Percentiles rank a stretch among this genome's conserved stretches.
phyloP scores from a whole-genome alignment of 208 protist genomes.

The Leishmania guyanensis region DNA sequence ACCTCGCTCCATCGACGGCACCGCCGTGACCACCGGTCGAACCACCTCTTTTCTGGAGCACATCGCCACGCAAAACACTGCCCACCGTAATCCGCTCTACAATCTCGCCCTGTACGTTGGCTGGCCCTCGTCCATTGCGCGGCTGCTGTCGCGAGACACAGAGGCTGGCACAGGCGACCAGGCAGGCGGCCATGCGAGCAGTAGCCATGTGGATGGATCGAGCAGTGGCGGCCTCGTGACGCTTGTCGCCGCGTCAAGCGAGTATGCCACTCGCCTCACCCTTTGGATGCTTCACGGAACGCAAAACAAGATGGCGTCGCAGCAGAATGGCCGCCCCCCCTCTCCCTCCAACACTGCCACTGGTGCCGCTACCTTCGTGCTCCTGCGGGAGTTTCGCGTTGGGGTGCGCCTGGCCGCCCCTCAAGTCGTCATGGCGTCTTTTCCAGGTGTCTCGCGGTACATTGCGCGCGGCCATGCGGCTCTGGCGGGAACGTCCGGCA shows the following conservation, averaged over 20 bases:
- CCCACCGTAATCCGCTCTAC: slow-evolving; percentile 52
- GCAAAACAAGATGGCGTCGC: background rate
- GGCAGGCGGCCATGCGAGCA: background rate
- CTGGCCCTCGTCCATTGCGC: slow-evolving; percentile 15
- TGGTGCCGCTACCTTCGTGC: slow-evolving; percentile 15
- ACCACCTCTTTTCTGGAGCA: slow-evolving; percentile 29
- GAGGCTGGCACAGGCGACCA: background rate
- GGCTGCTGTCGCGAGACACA: slow-evolving; percentile 4
- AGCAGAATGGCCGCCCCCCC: background rate
- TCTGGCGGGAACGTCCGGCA: background rate
- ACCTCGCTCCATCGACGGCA: background rate
- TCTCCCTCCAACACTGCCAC: background rate
- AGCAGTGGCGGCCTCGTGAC: slow-evolving; percentile 9
- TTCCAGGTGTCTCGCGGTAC: slow-evolving; percentile 22
- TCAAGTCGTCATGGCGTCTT: slow-evolving; percentile 12
- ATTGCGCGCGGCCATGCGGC: slow-evolving; percentile 9
- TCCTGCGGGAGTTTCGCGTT: slow-evolving; percentile 41
- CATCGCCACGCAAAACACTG: slow-evolving; percentile 33
- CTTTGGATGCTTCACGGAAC: slow-evolving; percentile 30
- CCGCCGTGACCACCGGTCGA: slow-evolving; percentile 8
- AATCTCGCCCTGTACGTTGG: slow-evolving; percentile 47
- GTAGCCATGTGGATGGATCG: background rate
- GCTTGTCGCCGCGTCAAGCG: slow-evolving; percentile 38
- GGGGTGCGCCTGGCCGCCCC: slow-evolving; percentile 27
- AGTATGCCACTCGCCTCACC: slow-evolving; percentile 42